These are phyloP conservation scores for Vaccinium myrtillus DNA, from an alignment of 148 eudicot species.

Conservation along the genomic window DNA sequence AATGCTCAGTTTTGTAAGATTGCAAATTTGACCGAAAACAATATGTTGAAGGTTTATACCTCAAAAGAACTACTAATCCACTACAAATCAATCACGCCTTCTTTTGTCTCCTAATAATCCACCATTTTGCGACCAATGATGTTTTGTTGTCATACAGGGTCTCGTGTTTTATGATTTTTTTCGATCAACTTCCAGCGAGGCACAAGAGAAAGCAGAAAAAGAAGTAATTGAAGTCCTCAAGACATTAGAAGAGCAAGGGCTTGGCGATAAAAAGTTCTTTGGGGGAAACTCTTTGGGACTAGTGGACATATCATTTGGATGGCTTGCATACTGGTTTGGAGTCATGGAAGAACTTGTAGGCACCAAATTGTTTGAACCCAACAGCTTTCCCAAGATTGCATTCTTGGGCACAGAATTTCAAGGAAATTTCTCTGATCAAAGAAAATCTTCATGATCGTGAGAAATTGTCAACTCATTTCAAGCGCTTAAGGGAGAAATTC, in stretches of 20 bases:
- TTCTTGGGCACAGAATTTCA: background rate
- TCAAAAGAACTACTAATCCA: too few species aligned
- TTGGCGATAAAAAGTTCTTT: background rate
- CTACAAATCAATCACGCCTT: too few species aligned
- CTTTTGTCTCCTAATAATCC: background rate
- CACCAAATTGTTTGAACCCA: background rate
- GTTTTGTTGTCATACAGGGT: background rate
- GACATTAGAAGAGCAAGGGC: background rate
- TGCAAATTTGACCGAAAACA: too few species aligned
- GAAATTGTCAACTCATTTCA: background rate
- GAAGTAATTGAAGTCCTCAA: background rate
- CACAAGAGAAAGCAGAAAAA: background rate
- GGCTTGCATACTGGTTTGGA: too few species aligned
- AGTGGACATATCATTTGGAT: background rate
- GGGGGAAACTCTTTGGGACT: background rate
- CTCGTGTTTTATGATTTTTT: background rate
- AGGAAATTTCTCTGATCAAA: background rate
- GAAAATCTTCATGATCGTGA: background rate
- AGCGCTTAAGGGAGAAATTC: background rate
- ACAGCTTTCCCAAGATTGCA: background rate
- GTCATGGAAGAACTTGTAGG: background rate
- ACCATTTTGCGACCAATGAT: background rate
- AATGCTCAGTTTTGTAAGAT: too few species aligned
- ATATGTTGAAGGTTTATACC: too few species aligned
- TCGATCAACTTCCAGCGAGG: background rate